phyloP scores from a whole-genome alignment of 2,329 filamentous ascomycete species.

The Microsporum ferrugineum region DNA sequence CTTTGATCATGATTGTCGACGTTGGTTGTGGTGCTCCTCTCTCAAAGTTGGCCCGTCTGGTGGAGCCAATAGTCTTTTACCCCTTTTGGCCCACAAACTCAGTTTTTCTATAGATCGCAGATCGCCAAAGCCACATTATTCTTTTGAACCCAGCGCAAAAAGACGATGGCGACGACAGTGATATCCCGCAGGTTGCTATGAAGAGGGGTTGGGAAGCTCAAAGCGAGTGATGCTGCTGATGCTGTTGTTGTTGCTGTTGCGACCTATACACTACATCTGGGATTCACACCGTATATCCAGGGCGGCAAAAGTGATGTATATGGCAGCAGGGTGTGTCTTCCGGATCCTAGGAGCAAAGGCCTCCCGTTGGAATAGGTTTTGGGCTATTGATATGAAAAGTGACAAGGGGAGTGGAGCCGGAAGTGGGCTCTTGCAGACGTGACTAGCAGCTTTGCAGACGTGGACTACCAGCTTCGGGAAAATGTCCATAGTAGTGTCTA shows the following conservation, averaged over 20 bases:
- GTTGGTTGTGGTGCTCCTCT: neutral
- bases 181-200: neutral
- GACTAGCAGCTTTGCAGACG: neutral
- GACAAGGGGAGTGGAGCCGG: neutral
- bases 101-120: neutral
- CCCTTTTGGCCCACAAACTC: slow-evolving; percentile 2
- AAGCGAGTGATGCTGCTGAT: neutral
- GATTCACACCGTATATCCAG: neutral
- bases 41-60: neutral
- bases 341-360: neutral
- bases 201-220: neutral
- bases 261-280: too few species aligned
- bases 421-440: neutral
- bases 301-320: neutral
- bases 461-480: neutral
- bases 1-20: neutral
- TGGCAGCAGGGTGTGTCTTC: neutral
- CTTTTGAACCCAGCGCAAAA: neutral
- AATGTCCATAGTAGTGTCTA: neutral
- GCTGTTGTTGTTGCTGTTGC: neutral
- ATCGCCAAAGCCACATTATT: slow-evolving; percentile 1
- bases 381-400: neutral
- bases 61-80: neutral
- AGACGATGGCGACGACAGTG: neutral
- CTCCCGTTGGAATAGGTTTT: neutral